These are phyloP conservation scores for Trichoderma asperelloides DNA, from an alignment of 495 filamentous ascomycete species.

Conservation along the genomic window DNA sequence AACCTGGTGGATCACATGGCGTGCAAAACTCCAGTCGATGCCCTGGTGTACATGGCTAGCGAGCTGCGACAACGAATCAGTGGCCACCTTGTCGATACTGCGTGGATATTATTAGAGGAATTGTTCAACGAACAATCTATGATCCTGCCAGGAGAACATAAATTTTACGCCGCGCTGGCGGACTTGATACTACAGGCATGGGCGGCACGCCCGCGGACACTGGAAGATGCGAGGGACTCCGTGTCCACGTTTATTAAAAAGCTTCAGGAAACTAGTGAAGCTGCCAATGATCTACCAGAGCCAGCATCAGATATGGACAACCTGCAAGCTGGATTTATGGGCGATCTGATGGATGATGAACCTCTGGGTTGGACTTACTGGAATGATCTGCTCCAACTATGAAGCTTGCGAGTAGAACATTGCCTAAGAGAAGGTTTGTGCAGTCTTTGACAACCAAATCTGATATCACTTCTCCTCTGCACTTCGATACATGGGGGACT, in stretches of 20 bases:
- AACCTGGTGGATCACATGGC: slow-evolving; percentile 29
- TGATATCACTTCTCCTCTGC: too few relatives aligned
- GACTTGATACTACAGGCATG: slow-evolving; percentile 32
- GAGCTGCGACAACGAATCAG: slow-evolving; percentile 27
- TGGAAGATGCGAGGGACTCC: background rate
- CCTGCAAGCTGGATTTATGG: background rate
- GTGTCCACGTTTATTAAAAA: slow-evolving; percentile 8
- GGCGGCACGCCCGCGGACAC: slow-evolving; percentile 12
- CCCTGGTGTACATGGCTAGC: slow-evolving; percentile 33
- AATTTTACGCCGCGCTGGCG: slow-evolving; percentile 28
- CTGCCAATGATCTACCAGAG: background rate
- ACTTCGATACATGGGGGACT: too few relatives aligned
- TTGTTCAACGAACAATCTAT: slow-evolving; percentile 22
- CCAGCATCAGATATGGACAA: background rate
- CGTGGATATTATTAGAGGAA: slow-evolving; percentile 27
- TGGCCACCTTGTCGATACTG: slow-evolving; percentile 23
- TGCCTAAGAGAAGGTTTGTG: background rate
- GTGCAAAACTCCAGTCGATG: slow-evolving; percentile 25
- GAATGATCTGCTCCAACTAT: slow-evolving; percentile 9
- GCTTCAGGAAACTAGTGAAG: background rate
- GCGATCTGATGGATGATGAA: slow-evolving; percentile 6
- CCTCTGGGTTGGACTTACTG: slow-evolving; percentile 8
- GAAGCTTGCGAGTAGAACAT: background rate
- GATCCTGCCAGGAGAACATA: slow-evolving; percentile 18
- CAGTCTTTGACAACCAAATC: background rate